Percentiles rank a stretch among this genome's conserved stretches.
These are phyloP conservation scores for Penicillium simplicissimum DNA, from an alignment of 495 filamentous ascomycete species.

Conservation along the genomic window DNA sequence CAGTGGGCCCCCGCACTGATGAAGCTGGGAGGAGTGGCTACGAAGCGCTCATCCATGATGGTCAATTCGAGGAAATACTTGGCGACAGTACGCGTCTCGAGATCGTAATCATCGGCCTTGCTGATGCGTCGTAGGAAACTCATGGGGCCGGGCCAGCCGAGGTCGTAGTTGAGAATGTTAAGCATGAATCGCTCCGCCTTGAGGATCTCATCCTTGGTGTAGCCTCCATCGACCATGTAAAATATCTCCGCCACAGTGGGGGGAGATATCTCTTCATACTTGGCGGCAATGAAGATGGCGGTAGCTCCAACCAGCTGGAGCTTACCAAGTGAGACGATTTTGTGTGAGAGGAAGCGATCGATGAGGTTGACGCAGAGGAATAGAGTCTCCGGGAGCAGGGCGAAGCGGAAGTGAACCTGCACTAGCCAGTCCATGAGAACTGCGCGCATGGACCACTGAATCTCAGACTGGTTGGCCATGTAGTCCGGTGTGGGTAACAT, in stretches of 20 bases:
- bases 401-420: conserved; percentile 91
- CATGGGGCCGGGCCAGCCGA: conserved; percentile 98
- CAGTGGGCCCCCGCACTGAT: conserved; percentile 91
- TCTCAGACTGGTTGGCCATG: conserved; percentile 96
- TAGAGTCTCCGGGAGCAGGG: conserved; percentile 87
- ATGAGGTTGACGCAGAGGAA: conserved; percentile 95
- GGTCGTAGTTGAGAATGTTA: conserved; percentile 88
- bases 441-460: conserved; percentile 98
- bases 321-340: conserved; percentile 92
- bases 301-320: conserved; percentile 95
- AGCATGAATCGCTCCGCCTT: conserved; percentile 99
- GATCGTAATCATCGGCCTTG: conserved; percentile 97
- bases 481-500: conserved; percentile 88
- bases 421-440: conserved; percentile 98
- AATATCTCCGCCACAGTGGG: conserved; percentile 93
- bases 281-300: conserved; percentile 92
- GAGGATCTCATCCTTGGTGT: conserved; percentile 85
- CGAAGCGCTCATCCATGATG: conserved; percentile 97
- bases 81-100: conserved; percentile 91
- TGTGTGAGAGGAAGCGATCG: conserved; percentile 92
- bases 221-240: conserved; percentile 96
- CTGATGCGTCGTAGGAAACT: conserved; percentile 95
- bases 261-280: conserved; percentile 98
- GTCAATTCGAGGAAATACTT: conserved; percentile 98
- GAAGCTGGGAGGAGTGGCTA: conserved; percentile 86